phyloP scores from a whole-genome alignment of 495 filamentous ascomycete species.

The Penicillium antarcticum region DNA sequence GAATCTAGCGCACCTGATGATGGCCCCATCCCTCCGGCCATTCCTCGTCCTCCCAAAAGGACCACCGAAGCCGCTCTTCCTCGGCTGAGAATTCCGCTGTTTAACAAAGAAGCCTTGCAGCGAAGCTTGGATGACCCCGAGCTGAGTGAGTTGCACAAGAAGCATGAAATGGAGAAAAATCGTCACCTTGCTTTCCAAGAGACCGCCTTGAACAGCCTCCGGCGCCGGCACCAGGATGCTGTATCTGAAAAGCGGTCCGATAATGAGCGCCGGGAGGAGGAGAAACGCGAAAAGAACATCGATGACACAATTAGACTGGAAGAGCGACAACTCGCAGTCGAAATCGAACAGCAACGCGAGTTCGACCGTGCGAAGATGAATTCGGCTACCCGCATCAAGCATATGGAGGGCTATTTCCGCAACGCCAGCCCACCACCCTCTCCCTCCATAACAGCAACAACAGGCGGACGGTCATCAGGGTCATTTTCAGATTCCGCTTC shows the following conservation, averaged over 20 bases:
- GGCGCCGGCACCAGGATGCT: slow-evolving; percentile 32
- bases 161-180: slow-evolving; percentile 54
- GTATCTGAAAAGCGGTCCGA: slow-evolving; percentile 25
- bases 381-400: slow-evolving; percentile 64
- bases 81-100: slow-evolving; percentile 37
- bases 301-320: slow-evolving; percentile 59
- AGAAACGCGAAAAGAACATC: slow-evolving; percentile 51
- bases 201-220: slow-evolving; percentile 27
- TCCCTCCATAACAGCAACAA: slow-evolving; percentile 10
- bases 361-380: slow-evolving; percentile 57
- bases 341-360: slow-evolving; percentile 58
- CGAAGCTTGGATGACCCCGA: slow-evolving; percentile 46
- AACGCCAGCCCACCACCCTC: slow-evolving; percentile 47
- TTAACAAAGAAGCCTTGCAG: slow-evolving; percentile 33
- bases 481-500: slow-evolving; percentile 23
- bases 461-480: slow-evolving; percentile 11
- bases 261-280: slow-evolving; percentile 42
- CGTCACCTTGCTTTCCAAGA: slow-evolving; percentile 55
- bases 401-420: slow-evolving; percentile 78
- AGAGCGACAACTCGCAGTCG: slow-evolving; percentile 69
- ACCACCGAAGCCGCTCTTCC: slow-evolving; percentile 16
- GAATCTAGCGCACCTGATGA: background rate
- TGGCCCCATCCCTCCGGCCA: background rate
- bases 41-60: background rate
- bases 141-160: slow-evolving; percentile 47